Conservation (phyloP, 2,329 filamentous ascomycete species). For the Diaporthe destruens region DNA sequence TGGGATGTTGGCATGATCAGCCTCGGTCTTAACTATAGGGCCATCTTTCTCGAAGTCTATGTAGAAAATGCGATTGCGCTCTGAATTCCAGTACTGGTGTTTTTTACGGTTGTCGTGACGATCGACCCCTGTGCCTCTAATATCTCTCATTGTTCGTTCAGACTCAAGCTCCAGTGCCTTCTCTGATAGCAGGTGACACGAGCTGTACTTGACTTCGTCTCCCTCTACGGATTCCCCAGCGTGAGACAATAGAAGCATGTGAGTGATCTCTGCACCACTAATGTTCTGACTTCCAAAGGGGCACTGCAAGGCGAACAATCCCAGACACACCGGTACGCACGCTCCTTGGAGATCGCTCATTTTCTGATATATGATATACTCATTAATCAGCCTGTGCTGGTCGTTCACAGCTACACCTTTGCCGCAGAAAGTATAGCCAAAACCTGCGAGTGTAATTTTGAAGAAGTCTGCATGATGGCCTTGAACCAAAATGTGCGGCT, state of each 20-base stretch:
- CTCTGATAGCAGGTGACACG: background rate
- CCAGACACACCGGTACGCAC: slow-evolving; percentile 8
- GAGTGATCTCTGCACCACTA: background rate
- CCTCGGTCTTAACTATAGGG: background rate
- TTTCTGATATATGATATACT: background rate
- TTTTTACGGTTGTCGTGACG: background rate
- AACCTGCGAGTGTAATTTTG: slow-evolving; percentile 5
- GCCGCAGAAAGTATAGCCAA: background rate
- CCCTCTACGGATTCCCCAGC: background rate
- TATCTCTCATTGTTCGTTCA: background rate
- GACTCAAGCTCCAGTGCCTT: background rate
- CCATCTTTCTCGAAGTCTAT: slow-evolving; percentile 13
- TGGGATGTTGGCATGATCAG: background rate
- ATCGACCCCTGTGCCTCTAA: background rate
- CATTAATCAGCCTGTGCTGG: slow-evolving; percentile 7
- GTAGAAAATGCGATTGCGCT: background rate
- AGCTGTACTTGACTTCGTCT: no score
- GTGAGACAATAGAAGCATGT: slow-evolving; percentile 1
- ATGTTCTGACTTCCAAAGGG: slow-evolving; percentile 3
- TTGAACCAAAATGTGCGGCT: background rate
- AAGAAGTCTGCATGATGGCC: slow-evolving; percentile 15
- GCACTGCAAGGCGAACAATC: background rate
- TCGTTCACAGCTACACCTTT: slow-evolving; percentile 3
- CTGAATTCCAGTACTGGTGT: slow-evolving; percentile 2
- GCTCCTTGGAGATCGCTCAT: background rate